phyloP scores from a whole-genome alignment of 1,284 basidiomycete species.

The Calocybe gambosa region DNA sequence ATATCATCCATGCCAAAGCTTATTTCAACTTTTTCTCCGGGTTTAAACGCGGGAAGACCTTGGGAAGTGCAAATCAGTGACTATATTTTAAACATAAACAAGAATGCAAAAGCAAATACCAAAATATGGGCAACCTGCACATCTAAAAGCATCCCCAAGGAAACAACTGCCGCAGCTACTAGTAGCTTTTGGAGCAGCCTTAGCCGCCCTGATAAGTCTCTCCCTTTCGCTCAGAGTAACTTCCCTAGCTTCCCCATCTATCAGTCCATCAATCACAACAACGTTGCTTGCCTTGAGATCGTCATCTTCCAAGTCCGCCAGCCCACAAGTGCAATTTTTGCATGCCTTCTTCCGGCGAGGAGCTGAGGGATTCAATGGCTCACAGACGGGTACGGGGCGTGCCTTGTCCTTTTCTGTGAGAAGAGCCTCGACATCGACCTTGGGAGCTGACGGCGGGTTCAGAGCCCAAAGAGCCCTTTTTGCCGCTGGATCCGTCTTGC shows the following conservation, averaged over 20 bases:
- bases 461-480: slow-evolving; percentile 81
- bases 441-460: slow-evolving; percentile 49
- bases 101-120: slow-evolving; percentile 45
- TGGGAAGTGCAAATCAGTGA: slow-evolving; percentile 10
- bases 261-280: slow-evolving; percentile 60
- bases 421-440: slow-evolving; percentile 74
- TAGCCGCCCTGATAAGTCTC: slow-evolving; percentile 56
- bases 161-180: slow-evolving; percentile 98
- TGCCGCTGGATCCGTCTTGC: slow-evolving; percentile 53
- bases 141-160: slow-evolving; percentile 96
- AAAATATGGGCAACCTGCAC: slow-evolving; percentile 91
- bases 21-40: slow-evolving; percentile 95
- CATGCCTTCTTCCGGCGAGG: slow-evolving; percentile 83
- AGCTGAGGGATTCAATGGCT: slow-evolving; percentile 45
- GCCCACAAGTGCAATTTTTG: slow-evolving; percentile 90
- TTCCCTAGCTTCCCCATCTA: slow-evolving; percentile 51
- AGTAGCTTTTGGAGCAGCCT: slow-evolving; percentile 76
- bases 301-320: slow-evolving; percentile 87
- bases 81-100: slow-evolving; percentile 17
- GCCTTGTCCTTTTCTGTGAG: slow-evolving; percentile 69
- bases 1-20: slow-evolving; percentile 85
- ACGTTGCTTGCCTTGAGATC: slow-evolving; percentile 58
- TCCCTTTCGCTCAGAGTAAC: slow-evolving; percentile 62
- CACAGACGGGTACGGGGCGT: slow-evolving; percentile 63
- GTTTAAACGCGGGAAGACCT: slow-evolving; percentile 97